These are phyloP conservation scores for Bassia scoparia DNA, from an alignment of 148 eudicot species.

Conservation along the genomic window DNA sequence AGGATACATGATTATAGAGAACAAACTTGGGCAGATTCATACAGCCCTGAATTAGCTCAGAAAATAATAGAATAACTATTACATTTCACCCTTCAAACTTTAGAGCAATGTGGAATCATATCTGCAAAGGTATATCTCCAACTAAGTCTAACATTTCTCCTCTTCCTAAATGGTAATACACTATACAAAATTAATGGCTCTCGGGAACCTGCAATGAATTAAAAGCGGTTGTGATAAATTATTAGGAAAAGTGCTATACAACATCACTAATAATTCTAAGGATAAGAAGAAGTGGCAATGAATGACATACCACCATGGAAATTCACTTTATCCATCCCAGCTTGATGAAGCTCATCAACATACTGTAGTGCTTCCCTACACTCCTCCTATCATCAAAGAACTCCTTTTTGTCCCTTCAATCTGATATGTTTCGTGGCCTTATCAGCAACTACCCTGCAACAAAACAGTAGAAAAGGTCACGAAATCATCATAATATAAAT, in stretches of 20 bases:
- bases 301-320: slow-evolving; percentile 85
- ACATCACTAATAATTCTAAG: slow-evolving; percentile 1
- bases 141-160: slow-evolving; percentile 10
- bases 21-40: slow-evolving; percentile 6
- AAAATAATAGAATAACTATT: slow-evolving; percentile 6
- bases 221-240: background rate
- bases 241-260: background rate
- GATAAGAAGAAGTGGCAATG: background rate
- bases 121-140: slow-evolving; percentile 7
- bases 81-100: slow-evolving; percentile 25
- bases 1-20: background rate
- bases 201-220: slow-evolving; percentile 68
- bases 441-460: slow-evolving; percentile 84
- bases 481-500: background rate
- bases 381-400: slow-evolving; percentile 94
- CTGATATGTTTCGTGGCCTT: slow-evolving; percentile 75
- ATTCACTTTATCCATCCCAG: slow-evolving; percentile 98
- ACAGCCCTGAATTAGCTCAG: slow-evolving; percentile 1
- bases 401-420: slow-evolving; percentile 76
- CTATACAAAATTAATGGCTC: slow-evolving; percentile 54
- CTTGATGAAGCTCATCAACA: slow-evolving; percentile 96
- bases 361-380: slow-evolving; percentile 95
- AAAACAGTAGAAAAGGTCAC: slow-evolving; percentile 3
- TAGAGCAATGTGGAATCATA: slow-evolving; percentile 10
- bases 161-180: slow-evolving; percentile 5